A percentile compares a stretch with the other conserved stretches of the same genome.
Evolutionary conservation across 2,329 filamentous ascomycete genomes (phyloP).

Genomic region (Alternaria burnsii): DNA sequence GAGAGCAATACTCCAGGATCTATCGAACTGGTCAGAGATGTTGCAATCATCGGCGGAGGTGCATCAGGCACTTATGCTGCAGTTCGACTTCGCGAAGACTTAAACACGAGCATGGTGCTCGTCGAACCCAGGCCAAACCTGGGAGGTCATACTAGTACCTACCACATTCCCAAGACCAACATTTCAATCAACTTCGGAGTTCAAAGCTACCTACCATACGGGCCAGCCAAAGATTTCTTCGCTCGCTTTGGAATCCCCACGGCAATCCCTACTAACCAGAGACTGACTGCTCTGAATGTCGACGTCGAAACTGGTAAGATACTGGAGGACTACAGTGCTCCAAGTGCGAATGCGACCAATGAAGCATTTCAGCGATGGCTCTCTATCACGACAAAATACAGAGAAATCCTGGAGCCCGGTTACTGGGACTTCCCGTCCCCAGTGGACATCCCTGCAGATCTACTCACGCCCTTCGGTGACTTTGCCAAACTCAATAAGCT

Average conservation of each 20-base stretch:
- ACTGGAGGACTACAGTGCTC: conserved; percentile 25
- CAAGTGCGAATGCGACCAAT: conserved; percentile 22
- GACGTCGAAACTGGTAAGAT: conserved; percentile 44
- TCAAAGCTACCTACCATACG: conserved; percentile 52
- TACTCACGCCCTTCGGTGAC: conserved; percentile 59
- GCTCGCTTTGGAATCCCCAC: conserved; percentile 52
- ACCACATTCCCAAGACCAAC: conserved; percentile 50
- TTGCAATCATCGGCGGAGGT: conserved; percentile 57
- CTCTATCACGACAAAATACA: conserved; percentile 26
- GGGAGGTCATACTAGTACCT: conserved; percentile 62
- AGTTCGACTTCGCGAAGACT: conserved; percentile 52
- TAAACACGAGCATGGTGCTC: conserved; percentile 52
- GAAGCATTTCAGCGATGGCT: conserved; percentile 31
- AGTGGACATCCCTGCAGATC: conserved; percentile 55
- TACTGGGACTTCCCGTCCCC: conserved; percentile 44
- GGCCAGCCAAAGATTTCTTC: conserved; percentile 57
- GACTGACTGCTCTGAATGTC: conserved; percentile 31
- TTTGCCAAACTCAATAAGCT: conserved; percentile 57
- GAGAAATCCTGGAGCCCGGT: conserved; percentile 26
- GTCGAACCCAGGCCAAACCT: conserved; percentile 53
- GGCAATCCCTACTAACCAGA: conserved; percentile 4
- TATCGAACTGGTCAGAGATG: conserved; percentile 30
- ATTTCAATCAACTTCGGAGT: conserved; percentile 51
- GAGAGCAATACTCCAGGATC: neutral
- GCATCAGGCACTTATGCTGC: conserved; percentile 55